Percentiles rank a stretch among this genome's conserved stretches.
Conservation (phyloP, 441 rosid genomes). For the Erodium moschatum region DNA sequence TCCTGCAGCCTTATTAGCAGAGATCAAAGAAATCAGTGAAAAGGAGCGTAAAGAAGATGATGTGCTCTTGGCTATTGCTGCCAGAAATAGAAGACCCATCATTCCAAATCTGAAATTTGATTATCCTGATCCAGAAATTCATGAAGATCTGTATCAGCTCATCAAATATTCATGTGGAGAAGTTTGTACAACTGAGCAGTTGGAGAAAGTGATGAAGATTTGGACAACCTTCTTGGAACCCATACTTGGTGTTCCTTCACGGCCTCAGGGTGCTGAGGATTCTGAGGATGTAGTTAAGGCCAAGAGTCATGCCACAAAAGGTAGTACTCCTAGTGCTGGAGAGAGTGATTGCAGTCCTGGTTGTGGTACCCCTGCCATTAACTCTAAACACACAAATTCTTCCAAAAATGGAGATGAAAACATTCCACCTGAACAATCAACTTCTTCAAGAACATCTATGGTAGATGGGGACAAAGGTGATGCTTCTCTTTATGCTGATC, state of each 20-base stretch:
- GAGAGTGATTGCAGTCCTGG: slow-evolving; percentile 59
- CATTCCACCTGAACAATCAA: slow-evolving; percentile 48
- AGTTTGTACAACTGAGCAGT: slow-evolving; percentile 82
- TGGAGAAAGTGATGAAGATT: slow-evolving; percentile 79
- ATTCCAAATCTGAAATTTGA: slow-evolving; percentile 70
- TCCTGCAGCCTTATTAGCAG: slow-evolving; percentile 66
- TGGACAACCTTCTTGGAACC: slow-evolving; percentile 95
- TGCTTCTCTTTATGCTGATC: slow-evolving; percentile 38
- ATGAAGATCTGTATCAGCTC: slow-evolving; percentile 91
- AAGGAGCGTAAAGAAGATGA: slow-evolving; percentile 72
- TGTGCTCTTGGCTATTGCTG: slow-evolving; percentile 74
- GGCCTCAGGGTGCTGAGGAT: slow-evolving; percentile 84
- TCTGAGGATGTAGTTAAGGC: slow-evolving; percentile 65
- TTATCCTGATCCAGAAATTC: slow-evolving; percentile 73
- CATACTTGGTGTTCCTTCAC: slow-evolving; percentile 65
- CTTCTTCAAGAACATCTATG: slow-evolving; percentile 38
- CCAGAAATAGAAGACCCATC: slow-evolving; percentile 65
- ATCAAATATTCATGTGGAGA: slow-evolving; percentile 88
- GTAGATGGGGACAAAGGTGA: slow-evolving; percentile 49
- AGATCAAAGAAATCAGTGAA: slow-evolving; percentile 84
- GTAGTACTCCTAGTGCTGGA: slow-evolving; percentile 37
- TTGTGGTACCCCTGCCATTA: slow-evolving; percentile 30
- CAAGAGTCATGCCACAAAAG: slow-evolving; percentile 41
- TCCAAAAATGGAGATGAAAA: slow-evolving; percentile 50
- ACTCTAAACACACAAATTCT: slow-evolving; percentile 47